Base-by-base conservation (phyloP, 2,329 filamentous ascomycete genomes). In the Hawksworthiomyces lignivorus region DNA sequence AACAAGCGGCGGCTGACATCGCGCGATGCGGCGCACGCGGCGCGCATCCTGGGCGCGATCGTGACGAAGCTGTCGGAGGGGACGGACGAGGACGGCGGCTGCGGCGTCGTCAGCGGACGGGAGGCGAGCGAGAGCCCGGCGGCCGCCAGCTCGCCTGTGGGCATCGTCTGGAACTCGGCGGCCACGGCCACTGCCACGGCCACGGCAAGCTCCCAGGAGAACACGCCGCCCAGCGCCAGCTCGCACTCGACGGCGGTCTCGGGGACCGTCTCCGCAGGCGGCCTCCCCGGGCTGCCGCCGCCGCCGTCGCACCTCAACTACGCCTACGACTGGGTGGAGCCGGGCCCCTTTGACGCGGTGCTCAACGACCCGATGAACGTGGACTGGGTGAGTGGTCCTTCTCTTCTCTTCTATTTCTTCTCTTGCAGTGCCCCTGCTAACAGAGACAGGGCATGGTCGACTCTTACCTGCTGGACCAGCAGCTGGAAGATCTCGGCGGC, bases 21-120 rank as follows among this genome's bases (percentile, higher is more conserved):
- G n/a, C 50, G 56, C 1, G 70, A 70, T 41, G 61, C 69, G 27
- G 63, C 55, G 21, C 73, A 71, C 52, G 69, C 70, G 21, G 63
- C 62, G 9, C 61, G 63, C 26, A 64, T 69, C 3, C 52, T 74
- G 36, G 62, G 62, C 5, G 64, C 61, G 2, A 70, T 75, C 59
- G 54, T 73, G 26, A 54, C 56, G 3, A 69, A 64, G 48, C 55
- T 73, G 14, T 36, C 41, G 11, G 42, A 35, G 2, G 27, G n/a
- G 36, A 27, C 3, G 33, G 12, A 34, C 30, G 36, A 45, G 11
- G 15, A 22, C 20, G 5, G 36, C 36, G 27, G 9, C 32, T 7
- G 5, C 18, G 20, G 35, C 4, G 35, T 20, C 40, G 28, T 5
- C 28, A 8, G 28, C 28, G 4, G 7, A n/a, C n/a, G n/a, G n/a